These are phyloP conservation scores for Chalciporus piperatus DNA, from an alignment of 768 basidiomycete genomes.

Conservation along the genomic window DNA sequence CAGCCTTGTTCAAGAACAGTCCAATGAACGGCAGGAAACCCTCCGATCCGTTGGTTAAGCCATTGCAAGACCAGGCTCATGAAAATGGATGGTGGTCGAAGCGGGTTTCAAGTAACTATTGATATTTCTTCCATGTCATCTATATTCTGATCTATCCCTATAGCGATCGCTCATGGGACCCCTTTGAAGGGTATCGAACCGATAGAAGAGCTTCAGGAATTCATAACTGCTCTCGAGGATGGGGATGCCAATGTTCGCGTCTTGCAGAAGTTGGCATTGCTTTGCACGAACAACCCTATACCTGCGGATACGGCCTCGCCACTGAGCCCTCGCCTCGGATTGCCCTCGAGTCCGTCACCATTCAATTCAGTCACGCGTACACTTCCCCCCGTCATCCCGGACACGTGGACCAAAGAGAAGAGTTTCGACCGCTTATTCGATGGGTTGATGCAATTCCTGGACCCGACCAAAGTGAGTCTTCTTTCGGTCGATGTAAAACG, in stretches of 20 bases:
- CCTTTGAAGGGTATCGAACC: constrained; percentile 39
- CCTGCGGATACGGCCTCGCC: constrained; percentile 44
- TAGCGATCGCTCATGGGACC: constrained; percentile 45
- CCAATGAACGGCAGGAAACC: constrained; percentile 54
- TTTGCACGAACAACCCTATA: constrained; percentile 61
- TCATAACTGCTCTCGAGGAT: constrained; percentile 52
- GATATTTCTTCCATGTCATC: background rate
- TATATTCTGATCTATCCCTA: constrained; percentile 9
- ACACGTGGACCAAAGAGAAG: constrained; percentile 73
- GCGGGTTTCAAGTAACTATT: constrained; percentile 60
- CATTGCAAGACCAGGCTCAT: constrained; percentile 62
- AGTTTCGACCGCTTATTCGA: constrained; percentile 69
- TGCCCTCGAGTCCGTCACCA: constrained; percentile 58
- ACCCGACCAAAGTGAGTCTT: constrained; percentile 55
- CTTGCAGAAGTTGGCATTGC: constrained; percentile 63
- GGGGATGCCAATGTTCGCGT: constrained; percentile 49
- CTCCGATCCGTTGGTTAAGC: constrained; percentile 62
- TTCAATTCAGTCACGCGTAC: constrained; percentile 39
- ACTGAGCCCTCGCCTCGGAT: constrained; percentile 47
- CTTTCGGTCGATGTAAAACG: background rate
- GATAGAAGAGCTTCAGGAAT: constrained; percentile 49
- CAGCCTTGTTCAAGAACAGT: constrained; percentile 79
- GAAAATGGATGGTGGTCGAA: constrained; percentile 86
- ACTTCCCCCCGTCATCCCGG: constrained; percentile 43
- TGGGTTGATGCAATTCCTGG: constrained; percentile 61